These are phyloP conservation scores for Aspergillus nidulans DNA, from an alignment of 495 filamentous ascomycete species.

Conservation along the genomic window DNA sequence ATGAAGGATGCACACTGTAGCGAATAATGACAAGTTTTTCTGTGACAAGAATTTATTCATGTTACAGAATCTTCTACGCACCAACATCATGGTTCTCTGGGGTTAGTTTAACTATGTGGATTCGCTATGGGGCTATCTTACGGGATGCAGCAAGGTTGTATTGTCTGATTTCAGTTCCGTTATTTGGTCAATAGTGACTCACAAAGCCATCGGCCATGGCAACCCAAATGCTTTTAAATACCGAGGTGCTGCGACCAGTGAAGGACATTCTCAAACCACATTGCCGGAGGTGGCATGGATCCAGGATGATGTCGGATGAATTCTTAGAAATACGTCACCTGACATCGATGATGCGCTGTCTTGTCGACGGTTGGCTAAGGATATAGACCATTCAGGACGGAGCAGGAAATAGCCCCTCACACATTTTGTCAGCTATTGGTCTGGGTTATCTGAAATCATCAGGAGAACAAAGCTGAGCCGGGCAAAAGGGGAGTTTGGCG, in stretches of 20 bases:
- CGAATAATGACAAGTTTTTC: background rate
- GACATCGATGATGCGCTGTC: background rate
- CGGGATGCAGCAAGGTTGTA: background rate
- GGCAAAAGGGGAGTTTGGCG: background rate
- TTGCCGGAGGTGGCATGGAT: background rate
- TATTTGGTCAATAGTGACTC: background rate
- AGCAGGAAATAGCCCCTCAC: background rate
- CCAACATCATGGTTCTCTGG: slow-evolving; percentile 30
- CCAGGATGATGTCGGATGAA: background rate
- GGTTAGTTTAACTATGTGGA: slow-evolving; percentile 26
- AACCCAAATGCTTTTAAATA: background rate
- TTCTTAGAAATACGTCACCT: background rate
- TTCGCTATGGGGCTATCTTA: slow-evolving; percentile 1
- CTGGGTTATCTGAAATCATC: background rate
- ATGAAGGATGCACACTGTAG: background rate
- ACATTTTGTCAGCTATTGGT: background rate
- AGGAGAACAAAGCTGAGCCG: background rate
- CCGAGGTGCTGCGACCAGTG: background rate
- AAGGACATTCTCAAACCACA: background rate
- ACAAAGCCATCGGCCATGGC: background rate
- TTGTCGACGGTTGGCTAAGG: background rate
- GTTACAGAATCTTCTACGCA: slow-evolving; percentile 17
- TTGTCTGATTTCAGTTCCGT: background rate
- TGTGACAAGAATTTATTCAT: background rate
- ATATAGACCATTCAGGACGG: background rate